Evolutionary conservation across 768 basidiomycete species (phyloP), one percentile per base, ranked within the genome.

Genomic region (Psilocybe sp.): DNA sequence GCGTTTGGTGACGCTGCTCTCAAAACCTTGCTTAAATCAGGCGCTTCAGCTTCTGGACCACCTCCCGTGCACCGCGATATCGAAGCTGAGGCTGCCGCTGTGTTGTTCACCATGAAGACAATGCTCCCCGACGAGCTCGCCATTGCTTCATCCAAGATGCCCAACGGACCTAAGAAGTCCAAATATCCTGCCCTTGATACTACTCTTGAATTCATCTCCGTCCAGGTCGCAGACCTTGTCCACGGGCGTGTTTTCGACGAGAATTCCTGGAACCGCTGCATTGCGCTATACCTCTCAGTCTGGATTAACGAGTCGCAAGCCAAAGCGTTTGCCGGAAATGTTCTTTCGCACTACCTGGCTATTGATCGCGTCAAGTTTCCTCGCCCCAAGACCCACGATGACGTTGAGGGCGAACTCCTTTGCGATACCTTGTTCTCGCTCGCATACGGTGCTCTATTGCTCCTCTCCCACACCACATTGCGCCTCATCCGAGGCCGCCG

Each of bases 361-460:
- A 80, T 90, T 52, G 92, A 96, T 36, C 47, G 88, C 84, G 81
- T 80, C 12, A 90, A 87, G 62, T 68, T 80, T 60, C 75, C 79
- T 14, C 65, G 67, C 41, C 64, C 64, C 23, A 49, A 65, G 15
- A 63, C 67, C 55, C 75, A 69, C 28, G 68, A 73, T 35, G 73
- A 78, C 31, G 84, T 83, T 49, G 92, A 91, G 68, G 93, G 87
- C 52, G 91, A 94, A 64, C 69, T 95, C 40, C 74, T 97, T 40
- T 94, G 93, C 63, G 86, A 98, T 65, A 94, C 94, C 1, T 79
- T 93, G 38, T 98, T 98, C 74, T 97, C 94, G 19, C 78, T 98
- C 53, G 94, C 96, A 15, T 98, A 98, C 64, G 96, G 96, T 58
- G 92, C 95, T 44, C 80, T 98, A 41, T 78, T 98, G 7, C 81